phyloP scores from a whole-genome alignment of 164 flowering plant species.

The Kalanchoe fedtschenkoi region DNA sequence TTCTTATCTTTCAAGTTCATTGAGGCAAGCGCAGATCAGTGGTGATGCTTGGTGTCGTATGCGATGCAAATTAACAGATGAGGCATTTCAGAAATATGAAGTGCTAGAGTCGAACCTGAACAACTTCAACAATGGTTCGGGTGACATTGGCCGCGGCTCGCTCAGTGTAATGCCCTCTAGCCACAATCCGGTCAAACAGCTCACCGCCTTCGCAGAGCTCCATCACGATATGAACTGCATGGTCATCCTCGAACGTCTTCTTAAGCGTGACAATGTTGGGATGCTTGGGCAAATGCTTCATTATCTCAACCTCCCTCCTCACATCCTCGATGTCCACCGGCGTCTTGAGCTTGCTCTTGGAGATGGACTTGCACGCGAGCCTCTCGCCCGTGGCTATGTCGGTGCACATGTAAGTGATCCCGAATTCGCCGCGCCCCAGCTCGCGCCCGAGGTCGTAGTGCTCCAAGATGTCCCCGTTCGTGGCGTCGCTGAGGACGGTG shows the following conservation, averaged over 20 bases:
- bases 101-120: conserved; percentile 23
- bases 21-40: no score
- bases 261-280: conserved; percentile 44
- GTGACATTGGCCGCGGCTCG: conserved; percentile 42
- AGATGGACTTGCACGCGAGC: conserved; percentile 53
- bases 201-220: conserved; percentile 52
- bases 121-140: conserved; percentile 46
- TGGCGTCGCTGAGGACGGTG: conserved; percentile 37
- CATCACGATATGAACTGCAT: conserved; percentile 53
- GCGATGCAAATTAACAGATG: neutral
- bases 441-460: conserved; percentile 43
- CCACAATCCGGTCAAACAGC: no score
- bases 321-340: conserved; percentile 63
- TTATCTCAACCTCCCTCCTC: conserved; percentile 56
- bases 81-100: neutral
- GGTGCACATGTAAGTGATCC: conserved; percentile 43
- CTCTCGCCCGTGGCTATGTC: conserved; percentile 21
- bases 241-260: conserved; percentile 52
- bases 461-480: conserved; percentile 28
- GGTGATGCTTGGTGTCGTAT: no score
- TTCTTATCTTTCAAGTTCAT: no score
- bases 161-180: conserved; percentile 55
- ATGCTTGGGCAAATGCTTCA: conserved; percentile 52
- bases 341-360: conserved; percentile 55
- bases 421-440: conserved; percentile 64